Evolutionary conservation across 495 filamentous ascomycete genomes (phyloP).

Genomic region (Penicillium arizonense): DNA sequence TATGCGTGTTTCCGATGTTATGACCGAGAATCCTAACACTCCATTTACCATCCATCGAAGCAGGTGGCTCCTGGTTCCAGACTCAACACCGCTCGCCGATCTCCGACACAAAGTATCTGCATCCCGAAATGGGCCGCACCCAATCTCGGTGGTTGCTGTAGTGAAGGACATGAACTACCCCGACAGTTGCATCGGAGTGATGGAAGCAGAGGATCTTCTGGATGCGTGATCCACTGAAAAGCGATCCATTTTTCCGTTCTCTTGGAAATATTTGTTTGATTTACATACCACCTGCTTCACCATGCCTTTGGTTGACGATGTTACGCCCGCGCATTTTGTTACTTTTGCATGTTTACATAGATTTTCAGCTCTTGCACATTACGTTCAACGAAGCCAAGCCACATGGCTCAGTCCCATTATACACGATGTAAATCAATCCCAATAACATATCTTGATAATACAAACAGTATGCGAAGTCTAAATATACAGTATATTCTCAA

Average conservation of each 20-base stretch:
- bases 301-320: conserved; percentile 17
- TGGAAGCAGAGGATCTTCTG: conserved; percentile 39
- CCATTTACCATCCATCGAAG: conserved; percentile 24
- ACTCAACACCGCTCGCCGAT: conserved; percentile 34
- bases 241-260: background rate
- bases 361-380: conserved; percentile 2
- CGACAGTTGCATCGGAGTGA: conserved; percentile 29
- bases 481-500: conserved; percentile 1
- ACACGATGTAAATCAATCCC: conserved; percentile 4
- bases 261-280: conserved; percentile 9
- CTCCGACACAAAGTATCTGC: conserved; percentile 23
- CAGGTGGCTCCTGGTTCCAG: conserved; percentile 33
- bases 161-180: conserved; percentile 26
- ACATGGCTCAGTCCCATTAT: background rate
- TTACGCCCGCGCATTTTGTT: conserved; percentile 12
- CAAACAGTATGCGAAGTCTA: conserved; percentile 4
- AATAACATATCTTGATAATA: conserved; percentile 11
- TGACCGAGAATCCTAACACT: conserved; percentile 12
- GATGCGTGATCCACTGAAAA: conserved; percentile 12
- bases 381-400: background rate
- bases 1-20: conserved; percentile 24
- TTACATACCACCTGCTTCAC: conserved; percentile 11
- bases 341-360: background rate
- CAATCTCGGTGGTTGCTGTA: conserved; percentile 32
- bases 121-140: conserved; percentile 7